These are phyloP conservation scores for Verticillium albo-atrum DNA, from an alignment of 2,329 filamentous ascomycete species.

Conservation along the genomic window DNA sequence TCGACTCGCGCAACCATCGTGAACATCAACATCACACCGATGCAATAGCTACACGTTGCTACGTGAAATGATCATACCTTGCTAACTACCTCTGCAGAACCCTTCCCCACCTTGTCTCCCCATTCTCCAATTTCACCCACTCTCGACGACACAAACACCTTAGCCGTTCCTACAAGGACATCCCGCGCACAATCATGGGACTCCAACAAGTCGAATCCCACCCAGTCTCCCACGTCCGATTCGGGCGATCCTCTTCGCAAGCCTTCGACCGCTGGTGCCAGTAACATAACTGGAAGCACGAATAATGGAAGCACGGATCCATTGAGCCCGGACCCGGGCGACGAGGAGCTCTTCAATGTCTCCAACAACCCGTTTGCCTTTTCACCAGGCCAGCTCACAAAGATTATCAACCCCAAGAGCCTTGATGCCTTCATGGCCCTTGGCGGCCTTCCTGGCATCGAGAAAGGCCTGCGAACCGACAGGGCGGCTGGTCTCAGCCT, in stretches of 20 bases:
- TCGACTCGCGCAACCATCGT: background rate
- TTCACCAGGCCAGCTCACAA: constrained; percentile 47
- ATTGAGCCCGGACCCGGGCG: constrained; percentile 44
- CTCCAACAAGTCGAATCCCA: constrained; percentile 9
- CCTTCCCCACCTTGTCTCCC: background rate
- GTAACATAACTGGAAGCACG: constrained; percentile 8
- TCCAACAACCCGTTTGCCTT: constrained; percentile 55
- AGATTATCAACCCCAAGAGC: constrained; percentile 46
- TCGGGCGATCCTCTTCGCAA: background rate
- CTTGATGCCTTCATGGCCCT: constrained; percentile 44
- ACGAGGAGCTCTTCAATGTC: constrained; percentile 65
- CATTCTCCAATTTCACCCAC: background rate
- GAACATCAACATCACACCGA: background rate
- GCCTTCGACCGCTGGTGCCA: background rate
- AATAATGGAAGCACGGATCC: constrained; percentile 7
- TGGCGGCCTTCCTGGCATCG: constrained; percentile 48
- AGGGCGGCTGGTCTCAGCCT: constrained; percentile 41
- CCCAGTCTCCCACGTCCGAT: background rate
- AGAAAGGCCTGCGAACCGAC: constrained; percentile 45
- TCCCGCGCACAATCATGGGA: constrained; percentile 12
- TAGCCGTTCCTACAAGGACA: constrained; percentile 12
- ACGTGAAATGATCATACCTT: background rate
- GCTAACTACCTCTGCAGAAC: background rate
- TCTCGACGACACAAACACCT: constrained; percentile 10
- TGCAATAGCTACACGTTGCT: background rate